phyloP scores from a whole-genome alignment of 768 basidiomycete species.

The Boletus rubescentipes region DNA sequence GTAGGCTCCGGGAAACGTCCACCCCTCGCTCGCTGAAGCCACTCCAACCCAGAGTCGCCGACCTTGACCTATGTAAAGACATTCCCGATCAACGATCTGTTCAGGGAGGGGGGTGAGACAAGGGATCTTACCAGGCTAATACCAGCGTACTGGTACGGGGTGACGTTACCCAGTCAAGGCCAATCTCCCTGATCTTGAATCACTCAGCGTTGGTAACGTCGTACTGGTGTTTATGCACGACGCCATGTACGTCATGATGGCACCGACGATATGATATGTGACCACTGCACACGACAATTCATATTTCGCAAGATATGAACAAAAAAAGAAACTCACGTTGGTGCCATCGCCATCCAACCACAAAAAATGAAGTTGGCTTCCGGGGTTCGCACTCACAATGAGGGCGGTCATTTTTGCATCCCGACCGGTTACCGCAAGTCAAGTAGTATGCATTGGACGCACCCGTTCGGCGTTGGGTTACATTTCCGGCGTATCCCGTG shows the following conservation, averaged over 20 bases:
- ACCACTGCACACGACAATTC: slow-evolving; percentile 36
- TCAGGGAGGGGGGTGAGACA: not conserved
- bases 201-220: slow-evolving; percentile 57
- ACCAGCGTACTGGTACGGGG: slow-evolving; percentile 55
- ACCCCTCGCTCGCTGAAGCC: slow-evolving; percentile 50
- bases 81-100: not conserved
- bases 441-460: slow-evolving; percentile 54
- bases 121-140: not conserved
- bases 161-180: slow-evolving; percentile 32
- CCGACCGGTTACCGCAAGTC: slow-evolving; percentile 65
- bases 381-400: slow-evolving; percentile 58
- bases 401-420: slow-evolving; percentile 48
- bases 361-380: slow-evolving; percentile 50
- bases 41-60: slow-evolving; percentile 50
- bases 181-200: slow-evolving; percentile 70
- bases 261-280: slow-evolving; percentile 63
- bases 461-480: slow-evolving; percentile 43
- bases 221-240: slow-evolving; percentile 57
- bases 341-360: slow-evolving; percentile 51
- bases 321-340: slow-evolving; percentile 26
- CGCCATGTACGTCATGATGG: slow-evolving; percentile 74
- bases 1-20: slow-evolving; percentile 73
- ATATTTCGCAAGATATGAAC: not conserved
- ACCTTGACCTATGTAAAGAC: slow-evolving; percentile 55
- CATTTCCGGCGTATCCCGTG: slow-evolving; percentile 42